Conservation (phyloP, 257 asterid species). For the Osmanthus fragrans region DNA sequence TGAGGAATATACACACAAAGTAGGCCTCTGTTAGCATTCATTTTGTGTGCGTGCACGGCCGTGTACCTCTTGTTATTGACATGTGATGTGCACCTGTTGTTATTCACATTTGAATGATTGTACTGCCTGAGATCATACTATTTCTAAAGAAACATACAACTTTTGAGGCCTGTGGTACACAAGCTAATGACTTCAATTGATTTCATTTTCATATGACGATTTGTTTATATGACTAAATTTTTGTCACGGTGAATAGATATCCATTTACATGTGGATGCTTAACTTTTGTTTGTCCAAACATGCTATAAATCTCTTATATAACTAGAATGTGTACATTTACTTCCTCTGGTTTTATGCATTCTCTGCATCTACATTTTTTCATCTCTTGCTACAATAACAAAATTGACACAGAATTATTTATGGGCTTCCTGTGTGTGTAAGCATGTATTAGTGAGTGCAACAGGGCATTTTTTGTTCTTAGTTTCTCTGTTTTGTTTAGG, state of each 20-base stretch:
- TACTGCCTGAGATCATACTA: not conserved
- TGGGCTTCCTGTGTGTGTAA: not conserved
- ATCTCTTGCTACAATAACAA: not conserved
- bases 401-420: not conserved
- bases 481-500: conserved; percentile 45
- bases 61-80: no score
- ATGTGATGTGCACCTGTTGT: not conserved
- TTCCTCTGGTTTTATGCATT: not conserved
- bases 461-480: conserved; percentile 14
- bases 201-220: not conserved
- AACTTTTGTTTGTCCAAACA: not conserved
- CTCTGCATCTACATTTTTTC: not conserved
- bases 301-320: not conserved
- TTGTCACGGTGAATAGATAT: not conserved
- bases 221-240: not conserved
- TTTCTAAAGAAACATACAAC: not conserved
- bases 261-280: not conserved
- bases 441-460: conserved; percentile 3
- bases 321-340: not conserved
- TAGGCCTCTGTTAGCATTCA: no score
- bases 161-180: not conserved
- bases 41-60: not conserved
- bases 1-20: not conserved
- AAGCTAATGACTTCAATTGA: not conserved
- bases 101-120: not conserved